Evolutionary conservation across 2,329 filamentous ascomycete species (phyloP).

Genomic region (Aspergillus novofumigatus): DNA sequence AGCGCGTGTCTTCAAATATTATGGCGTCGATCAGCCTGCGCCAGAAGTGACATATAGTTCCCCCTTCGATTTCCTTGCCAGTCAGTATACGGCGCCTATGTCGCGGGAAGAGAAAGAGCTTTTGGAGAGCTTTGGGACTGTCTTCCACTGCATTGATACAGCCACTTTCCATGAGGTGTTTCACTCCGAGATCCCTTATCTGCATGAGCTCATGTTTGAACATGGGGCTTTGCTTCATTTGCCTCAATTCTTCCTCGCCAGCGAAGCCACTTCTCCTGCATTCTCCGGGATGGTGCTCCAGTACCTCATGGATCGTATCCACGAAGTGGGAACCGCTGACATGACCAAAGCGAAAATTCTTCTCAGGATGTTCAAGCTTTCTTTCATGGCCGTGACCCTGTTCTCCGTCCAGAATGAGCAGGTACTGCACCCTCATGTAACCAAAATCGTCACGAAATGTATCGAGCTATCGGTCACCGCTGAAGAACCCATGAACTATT

Average conservation of each 20-base stretch:
- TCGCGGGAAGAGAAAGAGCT: conserved; percentile 96
- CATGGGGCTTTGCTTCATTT: conserved; percentile 92
- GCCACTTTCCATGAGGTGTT: conserved; percentile 99
- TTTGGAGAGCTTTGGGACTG: conserved; percentile 93
- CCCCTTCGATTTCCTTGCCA: conserved; percentile 86
- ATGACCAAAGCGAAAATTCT: conserved; percentile 90
- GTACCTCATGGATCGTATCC: conserved; percentile 94
- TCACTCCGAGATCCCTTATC: conserved; percentile 89
- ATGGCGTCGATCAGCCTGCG: conserved; percentile 77
- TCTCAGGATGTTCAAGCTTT: conserved; percentile 90
- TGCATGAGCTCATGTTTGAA: conserved; percentile 97
- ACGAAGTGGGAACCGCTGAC: conserved; percentile 88
- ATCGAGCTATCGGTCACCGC: conserved; percentile 94
- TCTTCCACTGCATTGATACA: conserved; percentile 97
- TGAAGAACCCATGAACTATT: conserved; percentile 98
- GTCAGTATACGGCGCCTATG: conserved; percentile 90
- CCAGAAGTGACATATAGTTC: conserved; percentile 71
- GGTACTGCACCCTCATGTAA: conserved; percentile 89
- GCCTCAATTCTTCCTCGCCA: conserved; percentile 97
- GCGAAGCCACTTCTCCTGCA: conserved; percentile 92
- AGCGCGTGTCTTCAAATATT: conserved; percentile 94
- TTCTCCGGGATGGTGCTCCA: conserved; percentile 98
- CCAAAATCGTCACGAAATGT: conserved; percentile 94
- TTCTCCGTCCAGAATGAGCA: conserved; percentile 95
- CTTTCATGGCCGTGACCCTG: conserved; percentile 97